Base-by-base conservation (phyloP, 441 rosid species). In the Isatis lusitanica region DNA sequence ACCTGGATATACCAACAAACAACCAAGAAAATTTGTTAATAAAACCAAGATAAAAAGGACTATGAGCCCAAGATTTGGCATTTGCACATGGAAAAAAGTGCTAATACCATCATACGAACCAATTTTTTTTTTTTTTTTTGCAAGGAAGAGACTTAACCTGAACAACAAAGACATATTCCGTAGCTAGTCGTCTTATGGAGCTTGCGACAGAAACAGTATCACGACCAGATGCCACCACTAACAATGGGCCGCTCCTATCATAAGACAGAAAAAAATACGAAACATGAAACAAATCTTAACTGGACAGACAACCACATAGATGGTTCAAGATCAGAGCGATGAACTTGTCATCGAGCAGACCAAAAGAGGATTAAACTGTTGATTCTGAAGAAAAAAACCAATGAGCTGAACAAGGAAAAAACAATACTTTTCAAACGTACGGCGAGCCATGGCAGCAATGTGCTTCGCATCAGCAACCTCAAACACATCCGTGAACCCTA, bases 201-300 rank as follows among this genome's bases (percentile, higher is more conserved):
- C 87, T 89, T 38, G 86, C 81, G 63, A 83, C 79, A n/a, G 81
- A 56, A 52, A 87, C 74, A 58, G 90, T 89, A 77, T 87, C 90
- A 63, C 79, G 61, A 55, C 94, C 94, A 58, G 88, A 89, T 63
- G 91, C 91, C 66, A 89, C 81, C 57, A 89, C 85, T 86, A 89
- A 75, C 57, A 87, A 55, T 18, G 87, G 90, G 18, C 88, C 94
- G 18, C 80, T 80, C 81, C 91, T 87, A 63, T 36, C 17, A 62
- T 28, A 44, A 55, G 6, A 36, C 46, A 63, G 56, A 15, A 18
- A 30, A 68, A 68, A 70, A 74, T 26, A 74, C 40, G 60, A 50
- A 21, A 62, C 47, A 38, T 13, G 8, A 44, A n/a, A 38, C 11
- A 50, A 15, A 64, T 43, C 56, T 48, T 18, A 50, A 18, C 7